Evolutionary conservation across 2,329 filamentous ascomycete genomes (phyloP), one percentile per base, ranked within the genome.

Genomic region (Fusarium sublunatum): DNA sequence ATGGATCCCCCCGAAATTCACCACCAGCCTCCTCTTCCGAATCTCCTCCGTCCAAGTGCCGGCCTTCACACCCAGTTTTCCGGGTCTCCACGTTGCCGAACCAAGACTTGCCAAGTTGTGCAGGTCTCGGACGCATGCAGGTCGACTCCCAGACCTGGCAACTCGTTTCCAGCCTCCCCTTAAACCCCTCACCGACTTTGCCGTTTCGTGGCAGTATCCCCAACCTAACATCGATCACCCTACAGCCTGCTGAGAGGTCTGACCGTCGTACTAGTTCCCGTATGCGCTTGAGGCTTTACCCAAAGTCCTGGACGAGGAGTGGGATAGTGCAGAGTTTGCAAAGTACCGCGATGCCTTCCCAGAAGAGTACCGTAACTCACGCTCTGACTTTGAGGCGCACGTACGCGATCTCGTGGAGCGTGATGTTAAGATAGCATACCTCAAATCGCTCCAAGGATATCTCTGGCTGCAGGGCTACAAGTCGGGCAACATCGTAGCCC

Each of bases 381-480:
- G 85, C 43, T 77, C 80, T 22, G 83, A 84, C 22, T 81, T 94
- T 54, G 81, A 86, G 64, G 81, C 83, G 12, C 90, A 93, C 75
- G 87, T 92, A 58, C 79, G 83, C 65, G 88, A 92, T 70, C 83
- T 94, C 62, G 89, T 91, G 70, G 79, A 82, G 58, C 84, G 83
- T 61, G 91, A 95, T 73, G 82, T 92, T 71, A 95, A 94, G 77
- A 82, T 88, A 58, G 79, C 89, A 38, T 93, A 92, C 75, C 81
- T 93, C 63, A 95, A 95, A 79, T 86, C 86, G 56, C 85, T 94
- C 39, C 91, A 95, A 78, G 90, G 91, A 67, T 88, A 91, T 70
- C 83, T 95, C 36, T 95, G 91, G 91, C 81, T 87, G 70, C 83
- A 83, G 35, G 91, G 91, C 57, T 95, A 94, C 77, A 81, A 82